phyloP scores from a whole-genome alignment of 805 yeast species.

The Starmerella vitae region DNA sequence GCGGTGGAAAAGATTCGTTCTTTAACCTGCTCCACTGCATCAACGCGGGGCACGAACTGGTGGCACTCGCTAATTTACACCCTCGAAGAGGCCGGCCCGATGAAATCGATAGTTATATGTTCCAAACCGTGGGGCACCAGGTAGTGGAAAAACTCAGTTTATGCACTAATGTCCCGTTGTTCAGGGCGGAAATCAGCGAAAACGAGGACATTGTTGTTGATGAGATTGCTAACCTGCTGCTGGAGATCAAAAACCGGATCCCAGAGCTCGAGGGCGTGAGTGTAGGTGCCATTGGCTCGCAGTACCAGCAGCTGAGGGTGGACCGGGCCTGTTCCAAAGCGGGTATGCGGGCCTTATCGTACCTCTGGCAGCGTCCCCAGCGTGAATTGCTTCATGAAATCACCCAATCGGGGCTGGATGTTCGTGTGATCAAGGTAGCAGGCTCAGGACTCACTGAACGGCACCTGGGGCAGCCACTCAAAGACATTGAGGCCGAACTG shows the following conservation, averaged over 20 bases:
- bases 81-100: slow-evolving; percentile 38
- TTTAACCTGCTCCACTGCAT: slow-evolving; percentile 77
- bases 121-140: slow-evolving; percentile 92
- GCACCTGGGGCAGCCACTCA: slow-evolving; percentile 58
- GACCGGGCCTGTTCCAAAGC: slow-evolving; percentile 76
- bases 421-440: slow-evolving; percentile 82
- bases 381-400: slow-evolving; percentile 67
- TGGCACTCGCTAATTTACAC: slow-evolving; percentile 71
- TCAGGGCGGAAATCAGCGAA: slow-evolving; percentile 52
- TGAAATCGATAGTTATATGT: slow-evolving; percentile 92
- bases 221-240: slow-evolving; percentile 49
- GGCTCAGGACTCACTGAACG: slow-evolving; percentile 62
- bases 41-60: slow-evolving; percentile 71
- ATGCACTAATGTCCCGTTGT: slow-evolving; percentile 70
- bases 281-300: slow-evolving; percentile 90
- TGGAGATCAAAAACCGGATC: slow-evolving; percentile 34
- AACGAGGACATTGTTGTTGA: slow-evolving; percentile 78
- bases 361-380: slow-evolving; percentile 85
- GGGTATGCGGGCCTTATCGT: slow-evolving; percentile 56
- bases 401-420: slow-evolving; percentile 55
- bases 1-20: slow-evolving; percentile 96
- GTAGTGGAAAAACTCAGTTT: slow-evolving; percentile 49
- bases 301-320: slow-evolving; percentile 89
- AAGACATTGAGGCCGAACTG: slow-evolving; percentile 47
- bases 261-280: slow-evolving; percentile 77